Evolutionary conservation across 2,329 filamentous ascomycete genomes (phyloP).

Genomic region (Neofusicoccum umdonicola): DNA sequence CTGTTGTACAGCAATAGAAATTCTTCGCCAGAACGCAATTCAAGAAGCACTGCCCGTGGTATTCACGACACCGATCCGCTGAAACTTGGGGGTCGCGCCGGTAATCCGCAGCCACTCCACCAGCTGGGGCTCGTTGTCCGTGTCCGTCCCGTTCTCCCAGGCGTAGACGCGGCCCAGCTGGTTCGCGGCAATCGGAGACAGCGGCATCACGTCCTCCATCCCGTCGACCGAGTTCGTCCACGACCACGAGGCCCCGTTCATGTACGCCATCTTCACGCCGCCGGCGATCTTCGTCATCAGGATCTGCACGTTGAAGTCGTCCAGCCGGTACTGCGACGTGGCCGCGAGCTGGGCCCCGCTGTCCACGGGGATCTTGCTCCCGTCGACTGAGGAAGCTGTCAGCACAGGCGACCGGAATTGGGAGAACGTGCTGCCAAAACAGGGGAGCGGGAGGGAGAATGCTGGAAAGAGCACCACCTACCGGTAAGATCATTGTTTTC

Average conservation of each 20-base stretch:
- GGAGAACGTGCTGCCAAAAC: background rate
- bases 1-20: no score
- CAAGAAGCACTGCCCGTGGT: background rate
- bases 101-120: background rate
- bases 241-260: background rate
- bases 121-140: background rate
- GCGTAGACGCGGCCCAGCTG: conserved; percentile 12
- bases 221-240: background rate
- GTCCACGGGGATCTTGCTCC: background rate
- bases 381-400: no score
- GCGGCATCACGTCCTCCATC: background rate
- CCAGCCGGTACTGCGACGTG: background rate
- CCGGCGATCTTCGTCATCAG: background rate
- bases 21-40: no score
- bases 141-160: background rate
- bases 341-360: background rate
- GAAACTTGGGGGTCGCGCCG: background rate
- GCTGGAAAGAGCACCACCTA: no score
- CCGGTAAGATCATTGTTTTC: background rate
- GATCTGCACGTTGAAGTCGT: conserved; percentile 10
- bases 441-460: no score
- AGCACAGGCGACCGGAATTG: no score
- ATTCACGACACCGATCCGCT: background rate
- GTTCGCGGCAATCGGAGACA: conserved; percentile 3
- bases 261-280: conserved; percentile 13